phyloP scores from a whole-genome alignment of 495 filamentous ascomycete species.

The Trichoderma virens region DNA sequence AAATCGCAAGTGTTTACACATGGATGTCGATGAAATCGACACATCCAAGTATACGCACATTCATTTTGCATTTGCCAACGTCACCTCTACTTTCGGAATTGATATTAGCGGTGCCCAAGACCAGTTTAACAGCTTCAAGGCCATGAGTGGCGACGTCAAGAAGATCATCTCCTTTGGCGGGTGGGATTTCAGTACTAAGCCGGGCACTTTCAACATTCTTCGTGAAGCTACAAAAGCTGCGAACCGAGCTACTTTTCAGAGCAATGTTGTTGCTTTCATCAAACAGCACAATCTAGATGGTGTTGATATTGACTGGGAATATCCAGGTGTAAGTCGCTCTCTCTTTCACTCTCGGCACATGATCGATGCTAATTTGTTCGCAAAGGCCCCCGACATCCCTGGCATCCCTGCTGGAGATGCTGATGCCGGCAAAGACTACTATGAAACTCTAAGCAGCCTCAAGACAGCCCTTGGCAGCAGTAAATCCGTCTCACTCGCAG shows the following conservation, averaged over 20 bases:
- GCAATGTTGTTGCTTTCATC: conserved; percentile 23
- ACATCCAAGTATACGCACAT: conserved; percentile 19
- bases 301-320: conserved; percentile 35
- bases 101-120: conserved; percentile 9
- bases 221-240: conserved; percentile 16
- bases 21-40: conserved; percentile 15
- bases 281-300: conserved; percentile 27
- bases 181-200: conserved; percentile 23
- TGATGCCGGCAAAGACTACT: conserved; percentile 18
- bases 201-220: conserved; percentile 17
- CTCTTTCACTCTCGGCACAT: background rate
- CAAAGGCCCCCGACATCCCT: conserved; percentile 22
- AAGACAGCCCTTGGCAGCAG: conserved; percentile 12
- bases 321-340: conserved; percentile 25
- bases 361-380: conserved; percentile 8
- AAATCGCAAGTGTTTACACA: conserved; percentile 21
- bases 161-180: conserved; percentile 32
- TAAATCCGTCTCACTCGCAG: conserved; percentile 24
- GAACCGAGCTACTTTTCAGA: conserved; percentile 23
- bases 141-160: conserved; percentile 19
- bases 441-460: conserved; percentile 16
- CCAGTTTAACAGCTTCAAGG: conserved; percentile 20
- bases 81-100: conserved; percentile 15
- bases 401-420: conserved; percentile 18
- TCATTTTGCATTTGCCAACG: conserved; percentile 24